Base-by-base conservation (phyloP, 2,329 filamentous ascomycete species). In the Anisogramma anomala region DNA sequence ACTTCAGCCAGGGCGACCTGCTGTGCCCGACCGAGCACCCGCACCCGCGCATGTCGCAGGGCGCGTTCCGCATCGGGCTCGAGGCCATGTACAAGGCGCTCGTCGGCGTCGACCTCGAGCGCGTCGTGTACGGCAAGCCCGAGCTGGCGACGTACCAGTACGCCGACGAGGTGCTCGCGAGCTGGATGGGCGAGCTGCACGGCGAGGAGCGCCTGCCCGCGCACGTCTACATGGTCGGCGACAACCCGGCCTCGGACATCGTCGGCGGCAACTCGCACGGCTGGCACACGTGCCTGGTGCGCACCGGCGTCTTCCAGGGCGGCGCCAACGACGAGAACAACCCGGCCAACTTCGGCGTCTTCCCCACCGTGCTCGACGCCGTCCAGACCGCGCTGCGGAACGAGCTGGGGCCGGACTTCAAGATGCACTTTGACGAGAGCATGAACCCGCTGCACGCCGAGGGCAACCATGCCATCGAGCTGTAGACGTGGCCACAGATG, bases 261-360 rank as follows among this genome's bases (percentile, higher is more conserved):
- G 69, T 82, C 49, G 82, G 82, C 48, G 82, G 81, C 47, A 86
- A 86, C 69, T 82, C 79, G 72, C 84, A 86, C 60, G 79, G 79
- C 46, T 86, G 82, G 82, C 86, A 86, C 64, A 85, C 82, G 3
- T 85, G 82, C 55, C 63, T 86, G 41, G 82, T 86, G 42, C 75
- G 81, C 55, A 86, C 82, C 0, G 82, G 82, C 63, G 81, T 86
- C 35, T 85, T 82, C 72, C 79, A 84, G 64, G 82, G 82, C 47
- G 79, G 74, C 14, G 79, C 77, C 45, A 86, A 86, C 56, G 82
- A 86, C 55, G 71, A 79, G 59, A 68, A 84, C 63, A 86, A 84
- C 63, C 82, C 82, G 1, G 82, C 82, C 55, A 82, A 71, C 64
- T 84, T 85, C 55, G 82, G 82, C 49, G 81, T 86, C 30, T 86